Evolutionary conservation across 2,329 filamentous ascomycete species (phyloP), one percentile per base, ranked within the genome.

Genomic region (Pestalotiopsis sp.): DNA sequence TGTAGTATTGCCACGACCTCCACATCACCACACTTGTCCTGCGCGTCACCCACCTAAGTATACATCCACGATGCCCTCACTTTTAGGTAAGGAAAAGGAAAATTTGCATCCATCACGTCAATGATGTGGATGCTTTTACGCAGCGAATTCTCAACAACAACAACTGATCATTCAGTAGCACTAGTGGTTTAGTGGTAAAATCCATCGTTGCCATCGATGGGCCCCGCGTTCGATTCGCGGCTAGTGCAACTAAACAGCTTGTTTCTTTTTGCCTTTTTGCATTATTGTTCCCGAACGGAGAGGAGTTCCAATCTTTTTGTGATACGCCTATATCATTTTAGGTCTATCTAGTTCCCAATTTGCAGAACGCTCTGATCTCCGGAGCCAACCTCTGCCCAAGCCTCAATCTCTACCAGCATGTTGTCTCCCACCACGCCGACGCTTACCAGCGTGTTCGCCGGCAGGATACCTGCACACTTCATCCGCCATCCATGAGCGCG

Each of bases 191-290:
- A 84, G 82, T 83, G 82, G 82, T 84, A 84, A 83, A 84, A 84
- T 84, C 81, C 81, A 82, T 84, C 82, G 82, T 84, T 84, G 82
- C 82, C 82, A 84, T 84, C 81, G 82, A 84, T 82, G 81, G 81
- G 82, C 81, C 81, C 81, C 81, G 80, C 74, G 81, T 82, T 82
- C 80, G 80, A 82, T 82, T 82, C 81, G 74, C 79, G 80, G 80
- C 77, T 79, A 66, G 52, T 66, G 65, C 65, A 72, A 23, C 14
- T 9, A 11, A n/a, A 52, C 2, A 52, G 7, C 0, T 52, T 1
- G n/a, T 52, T 52, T 9, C 11, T n/a, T 52, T 52, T 36, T 36
- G 31, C 31, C 31, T 52, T 45, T 45, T 45, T 45, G 41, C 41
- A 45, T 45, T 45, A 36, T 9, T 36, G 31, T 36, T 2, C 31